These are phyloP conservation scores for Globisporangium ultimum DNA, from an alignment of 352 stramenopile genomes.

Conservation along the genomic window DNA sequence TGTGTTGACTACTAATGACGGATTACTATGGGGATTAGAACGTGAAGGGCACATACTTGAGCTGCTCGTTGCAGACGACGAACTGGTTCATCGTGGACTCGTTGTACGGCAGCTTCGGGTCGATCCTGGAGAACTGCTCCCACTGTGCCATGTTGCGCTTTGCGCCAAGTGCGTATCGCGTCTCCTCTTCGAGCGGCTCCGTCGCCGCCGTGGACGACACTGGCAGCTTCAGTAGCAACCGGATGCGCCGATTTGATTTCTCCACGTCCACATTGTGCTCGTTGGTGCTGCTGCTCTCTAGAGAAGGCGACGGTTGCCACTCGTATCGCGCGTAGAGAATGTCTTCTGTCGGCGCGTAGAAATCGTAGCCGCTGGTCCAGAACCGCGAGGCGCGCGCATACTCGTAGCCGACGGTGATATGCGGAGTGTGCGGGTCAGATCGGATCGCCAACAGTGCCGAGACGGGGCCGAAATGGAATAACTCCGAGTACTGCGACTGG, in stretches of 20 bases:
- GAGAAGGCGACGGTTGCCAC: conserved; percentile 26
- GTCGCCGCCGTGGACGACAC: conserved; percentile 29
- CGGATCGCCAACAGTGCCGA: conserved; percentile 57
- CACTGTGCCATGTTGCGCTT: conserved; percentile 53
- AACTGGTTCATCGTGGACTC: conserved; percentile 89
- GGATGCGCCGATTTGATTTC: conserved; percentile 57
- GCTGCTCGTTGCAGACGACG: conserved; percentile 41
- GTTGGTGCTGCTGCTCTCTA: conserved; percentile 13
- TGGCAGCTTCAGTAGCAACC: conserved; percentile 46
- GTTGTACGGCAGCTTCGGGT: conserved; percentile 55
- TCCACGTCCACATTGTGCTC: conserved; percentile 13
- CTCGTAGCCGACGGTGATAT: conserved; percentile 58
- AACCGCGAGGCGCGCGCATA: conserved; percentile 80
- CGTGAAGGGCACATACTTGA: conserved; percentile 65
- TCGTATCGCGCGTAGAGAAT: conserved; percentile 66
- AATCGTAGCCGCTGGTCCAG: conserved; percentile 85
- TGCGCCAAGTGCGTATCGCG: conserved; percentile 41
- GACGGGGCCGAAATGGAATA: conserved; percentile 75
- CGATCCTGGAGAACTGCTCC: conserved; percentile 61
- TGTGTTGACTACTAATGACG: neutral
- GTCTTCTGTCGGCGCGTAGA: conserved; percentile 71
- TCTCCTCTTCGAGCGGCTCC: conserved; percentile 28
- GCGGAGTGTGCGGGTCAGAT: conserved; percentile 68
- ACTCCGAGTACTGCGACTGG: conserved; percentile 77
- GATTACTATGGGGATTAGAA: conserved; percentile 1